A percentile compares a stretch with the other conserved stretches of the same genome.
Evolutionary conservation across 2,329 filamentous ascomycete genomes (phyloP).

Genomic region (Cladosporium sp.): DNA sequence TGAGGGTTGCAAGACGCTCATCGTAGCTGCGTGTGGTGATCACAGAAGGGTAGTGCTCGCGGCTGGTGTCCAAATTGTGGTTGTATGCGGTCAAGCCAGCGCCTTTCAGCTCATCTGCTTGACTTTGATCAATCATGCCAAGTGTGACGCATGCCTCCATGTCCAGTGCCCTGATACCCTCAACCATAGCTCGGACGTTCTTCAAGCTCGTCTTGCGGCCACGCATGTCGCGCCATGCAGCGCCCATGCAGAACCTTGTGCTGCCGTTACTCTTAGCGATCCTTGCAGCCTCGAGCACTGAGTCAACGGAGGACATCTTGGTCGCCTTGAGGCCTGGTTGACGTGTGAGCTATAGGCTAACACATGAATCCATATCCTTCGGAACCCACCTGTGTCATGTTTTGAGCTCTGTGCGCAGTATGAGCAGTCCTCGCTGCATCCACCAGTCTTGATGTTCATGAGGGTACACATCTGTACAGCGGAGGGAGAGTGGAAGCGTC

Average conservation of each 20-base stretch:
- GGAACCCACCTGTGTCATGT: constrained; percentile 57
- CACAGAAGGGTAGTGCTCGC: constrained; percentile 81
- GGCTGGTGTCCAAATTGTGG: constrained; percentile 86
- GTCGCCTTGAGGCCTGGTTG: constrained; percentile 63
- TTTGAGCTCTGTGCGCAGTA: constrained; percentile 89
- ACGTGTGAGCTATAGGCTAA: background rate
- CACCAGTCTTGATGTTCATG: constrained; percentile 95
- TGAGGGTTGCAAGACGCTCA: constrained; percentile 74
- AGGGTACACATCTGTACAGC: constrained; percentile 89
- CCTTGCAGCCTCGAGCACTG: constrained; percentile 72
- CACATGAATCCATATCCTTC: background rate
- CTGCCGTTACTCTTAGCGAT: constrained; percentile 78
- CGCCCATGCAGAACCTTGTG: constrained; percentile 93
- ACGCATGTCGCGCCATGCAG: constrained; percentile 90
- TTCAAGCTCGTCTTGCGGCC: constrained; percentile 78
- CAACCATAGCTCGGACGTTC: constrained; percentile 83
- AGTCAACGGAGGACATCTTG: constrained; percentile 73
- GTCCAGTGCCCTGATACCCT: constrained; percentile 71
- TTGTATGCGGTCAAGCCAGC: constrained; percentile 89
- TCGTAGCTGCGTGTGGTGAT: constrained; percentile 86
- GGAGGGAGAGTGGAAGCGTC: constrained; percentile 77
- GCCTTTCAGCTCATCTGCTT: constrained; percentile 72
- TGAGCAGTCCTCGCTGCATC: constrained; percentile 86
- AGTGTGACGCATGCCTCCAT: constrained; percentile 94
- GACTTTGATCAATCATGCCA: constrained; percentile 72